Conservation (phyloP, 352 stramenopile species). For the Phytopythium delawarense region DNA sequence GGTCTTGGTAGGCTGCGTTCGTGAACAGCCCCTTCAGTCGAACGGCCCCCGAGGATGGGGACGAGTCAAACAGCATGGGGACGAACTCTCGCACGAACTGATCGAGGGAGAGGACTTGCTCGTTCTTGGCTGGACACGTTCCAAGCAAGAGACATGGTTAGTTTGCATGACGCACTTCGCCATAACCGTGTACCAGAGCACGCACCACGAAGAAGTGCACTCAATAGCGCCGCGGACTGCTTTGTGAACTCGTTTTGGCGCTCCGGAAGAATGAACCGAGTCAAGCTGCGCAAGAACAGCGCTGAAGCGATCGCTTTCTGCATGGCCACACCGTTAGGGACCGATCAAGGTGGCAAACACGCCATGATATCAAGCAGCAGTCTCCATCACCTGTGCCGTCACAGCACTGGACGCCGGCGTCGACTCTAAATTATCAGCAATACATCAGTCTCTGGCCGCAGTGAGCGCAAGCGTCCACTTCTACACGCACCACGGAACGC, state of each 20-base stretch:
- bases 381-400: conserved; percentile 15
- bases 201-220: conserved; percentile 32
- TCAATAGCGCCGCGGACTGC: conserved; percentile 29
- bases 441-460: neutral
- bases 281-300: conserved; percentile 33
- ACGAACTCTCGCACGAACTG: conserved; percentile 28
- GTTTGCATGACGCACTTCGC: neutral
- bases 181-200: too few relatives aligned
- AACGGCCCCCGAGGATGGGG: conserved; percentile 21
- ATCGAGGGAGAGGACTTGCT: conserved; percentile 36
- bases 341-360: neutral
- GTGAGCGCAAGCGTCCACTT: neutral
- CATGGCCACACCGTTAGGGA: neutral
- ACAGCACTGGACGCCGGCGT: conserved; percentile 15
- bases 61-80: conserved; percentile 41
- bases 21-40: conserved; percentile 38
- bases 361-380: neutral
- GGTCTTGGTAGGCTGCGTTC: conserved; percentile 28
- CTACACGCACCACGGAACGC: conserved; percentile 12
- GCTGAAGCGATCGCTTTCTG: conserved; percentile 48
- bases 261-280: conserved; percentile 19
- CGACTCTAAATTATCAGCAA: conserved; percentile 3
- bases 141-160: neutral
- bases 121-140: conserved; percentile 21
- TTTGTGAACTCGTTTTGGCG: conserved; percentile 20